Evolutionary conservation across 192 early-diverging fungal genomes (phyloP), one percentile per base, ranked within the genome.

Genomic region (Obelidium mucronatum): DNA sequence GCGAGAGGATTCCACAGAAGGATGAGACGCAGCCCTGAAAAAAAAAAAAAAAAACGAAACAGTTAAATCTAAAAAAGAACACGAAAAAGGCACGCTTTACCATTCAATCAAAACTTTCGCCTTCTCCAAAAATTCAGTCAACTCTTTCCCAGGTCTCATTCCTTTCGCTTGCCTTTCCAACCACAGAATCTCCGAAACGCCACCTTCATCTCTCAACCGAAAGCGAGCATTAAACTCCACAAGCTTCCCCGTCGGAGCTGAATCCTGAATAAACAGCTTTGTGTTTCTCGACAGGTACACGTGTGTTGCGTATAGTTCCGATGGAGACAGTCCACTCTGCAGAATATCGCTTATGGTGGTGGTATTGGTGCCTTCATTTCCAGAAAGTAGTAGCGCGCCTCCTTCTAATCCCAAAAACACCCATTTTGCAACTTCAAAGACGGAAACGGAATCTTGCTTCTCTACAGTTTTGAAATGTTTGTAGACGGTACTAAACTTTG

Each of bases 291-390:
- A 11, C 73, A 85, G 44, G 59, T 59, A 85, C 42, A 53, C 17
- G 40, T 78, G 76, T 24, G 81, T 56, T 17, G 84, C 80, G 72
- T 68, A 82, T 28, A 80, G 79, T 52, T 85, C 79, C 13, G 81
- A 80, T 19, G 74, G 68, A 36, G 83, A 75, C 48, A 39, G n/a
- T n/a, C n/a, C n/a, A n/a, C n/a, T n/a, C n/a, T n/a, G n/a, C n/a
- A n/a, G n/a, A n/a, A n/a, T n/a, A n/a, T n/a, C n/a, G n/a, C n/a
- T n/a, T n/a, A n/a, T n/a, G n/a, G n/a, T n/a, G n/a, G n/a, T n/a
- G n/a, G n/a, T n/a, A n/a, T n/a, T n/a, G n/a, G n/a, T n/a, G n/a
- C n/a, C n/a, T n/a, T n/a, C n/a, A n/a, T n/a, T n/a, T 59, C 56
- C 56, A 59, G 42, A 52, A 4, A 4, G 31, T 69, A n/a, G 26